A percentile compares a stretch with the other conserved stretches of the same genome.
Evolutionary conservation across 179 eudicot genomes (phyloP).

Genomic region (Corrigiola litoralis): DNA sequence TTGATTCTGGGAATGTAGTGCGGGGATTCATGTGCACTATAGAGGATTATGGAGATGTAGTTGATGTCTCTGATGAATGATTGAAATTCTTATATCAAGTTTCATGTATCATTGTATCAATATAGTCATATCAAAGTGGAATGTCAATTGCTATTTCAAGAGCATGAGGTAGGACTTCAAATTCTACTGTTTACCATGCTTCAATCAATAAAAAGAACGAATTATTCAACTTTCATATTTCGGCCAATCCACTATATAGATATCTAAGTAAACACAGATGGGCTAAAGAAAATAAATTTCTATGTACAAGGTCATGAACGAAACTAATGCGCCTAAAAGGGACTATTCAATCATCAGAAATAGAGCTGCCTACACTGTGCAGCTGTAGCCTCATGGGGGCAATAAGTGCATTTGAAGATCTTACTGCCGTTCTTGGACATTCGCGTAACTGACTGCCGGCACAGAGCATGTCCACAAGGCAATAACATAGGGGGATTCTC

Average conservation of each 20-base stretch:
- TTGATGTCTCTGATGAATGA: no score
- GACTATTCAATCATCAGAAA: slow-evolving; percentile 32
- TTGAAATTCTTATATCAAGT: no score
- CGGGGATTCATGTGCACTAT: no score
- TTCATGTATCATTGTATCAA: no score
- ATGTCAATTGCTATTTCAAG: no score
- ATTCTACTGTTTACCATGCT: no score
- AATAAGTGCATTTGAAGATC: slow-evolving; percentile 66
- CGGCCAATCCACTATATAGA: no score
- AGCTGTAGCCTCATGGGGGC: slow-evolving; percentile 48
- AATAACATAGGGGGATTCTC: slow-evolving; percentile 73
- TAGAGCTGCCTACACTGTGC: slow-evolving; percentile 51
- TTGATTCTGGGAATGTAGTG: no score
- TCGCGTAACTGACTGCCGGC: slow-evolving; percentile 55
- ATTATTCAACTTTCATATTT: background rate
- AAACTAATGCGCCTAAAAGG: background rate
- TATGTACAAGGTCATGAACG: background rate
- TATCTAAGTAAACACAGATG: no score
- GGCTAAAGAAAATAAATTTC: background rate
- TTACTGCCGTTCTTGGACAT: slow-evolving; percentile 50
- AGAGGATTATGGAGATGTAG: no score
- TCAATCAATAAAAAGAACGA: background rate
- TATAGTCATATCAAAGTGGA: no score
- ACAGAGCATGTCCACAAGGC: slow-evolving; percentile 62
- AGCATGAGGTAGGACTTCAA: no score